These are phyloP conservation scores for Cyanidium caldarium DNA, from an alignment of 23 red algal genomes.

Conservation along the genomic window DNA sequence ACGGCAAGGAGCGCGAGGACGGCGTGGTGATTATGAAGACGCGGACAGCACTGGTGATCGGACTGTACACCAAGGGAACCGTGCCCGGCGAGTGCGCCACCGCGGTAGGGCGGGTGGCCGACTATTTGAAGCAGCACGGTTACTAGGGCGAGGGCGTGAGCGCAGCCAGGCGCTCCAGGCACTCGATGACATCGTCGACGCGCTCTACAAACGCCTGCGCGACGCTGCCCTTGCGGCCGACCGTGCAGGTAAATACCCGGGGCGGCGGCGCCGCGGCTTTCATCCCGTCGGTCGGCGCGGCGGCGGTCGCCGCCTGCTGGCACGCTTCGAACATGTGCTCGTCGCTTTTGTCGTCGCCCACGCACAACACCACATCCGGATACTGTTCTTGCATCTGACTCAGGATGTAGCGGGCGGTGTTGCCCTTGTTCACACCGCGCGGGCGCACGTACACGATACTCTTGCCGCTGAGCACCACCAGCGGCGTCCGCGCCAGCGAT, in stretches of 20 bases:
- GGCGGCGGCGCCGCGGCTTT: background rate
- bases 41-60: conserved; percentile 4
- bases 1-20: conserved; percentile 20
- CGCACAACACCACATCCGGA: conserved; percentile 44
- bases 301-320: background rate
- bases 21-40: conserved; percentile 16
- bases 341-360: conserved; percentile 83
- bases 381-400: background rate
- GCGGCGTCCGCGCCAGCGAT: conserved; percentile 39
- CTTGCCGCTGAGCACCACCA: conserved; percentile 76
- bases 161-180: conserved; percentile 16
- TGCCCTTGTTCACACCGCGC: conserved; percentile 76
- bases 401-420: conserved; percentile 31
- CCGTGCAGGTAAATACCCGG: conserved; percentile 46
- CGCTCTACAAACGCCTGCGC: conserved; percentile 38
- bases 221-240: conserved; percentile 60
- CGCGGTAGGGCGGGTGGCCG: conserved; percentile 13
- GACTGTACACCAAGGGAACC: conserved; percentile 12
- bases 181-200: conserved; percentile 47
- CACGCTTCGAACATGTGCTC: conserved; percentile 80
- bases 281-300: background rate
- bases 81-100: conserved; percentile 13
- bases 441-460: conserved; percentile 76
- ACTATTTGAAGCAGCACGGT: conserved; percentile 14
- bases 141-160: background rate